Base-by-base conservation (phyloP, 306 rosid genomes). In the Casuarina glauca region DNA sequence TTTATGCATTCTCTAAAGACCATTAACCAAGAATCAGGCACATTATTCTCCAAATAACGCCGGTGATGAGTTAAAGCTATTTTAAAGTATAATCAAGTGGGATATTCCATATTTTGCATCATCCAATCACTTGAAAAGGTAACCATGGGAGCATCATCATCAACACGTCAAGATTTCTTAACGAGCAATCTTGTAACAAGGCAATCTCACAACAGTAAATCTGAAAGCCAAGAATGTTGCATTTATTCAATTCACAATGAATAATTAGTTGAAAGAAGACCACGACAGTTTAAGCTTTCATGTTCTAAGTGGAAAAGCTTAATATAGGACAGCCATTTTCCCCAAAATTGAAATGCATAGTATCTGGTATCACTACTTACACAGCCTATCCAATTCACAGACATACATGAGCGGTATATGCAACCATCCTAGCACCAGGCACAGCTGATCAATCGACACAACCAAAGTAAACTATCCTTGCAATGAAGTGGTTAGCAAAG, bases 361-460 rank as follows among this genome's bases (percentile, higher is more conserved):
- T 68, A 86, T 87, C 49, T 35, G 55, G 81, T 76, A 73, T 82
- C 78, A 81, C 50, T 66, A 88, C 83, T 66, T 81, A 70, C 70
- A 78, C 63, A 51, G n/a, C 78, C 54, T 70, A 76, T 75, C 55
- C 80, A 70, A 71, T 78, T 78, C 78, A 63, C 69, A 74, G 55
- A 39, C n/a, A 74, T 54, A 16, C 73, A 12, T 73, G 32, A 52
- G 41, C 16, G 76, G 73, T 64, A 43, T 78, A 50, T 78, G 83
- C 55, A 8, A 77, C 44, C 69, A 64, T 73, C 81, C 77, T 80
- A 80, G 38, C 5, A 55, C 44, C 82, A 64, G 77, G 79, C 74
- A 83, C 63, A 17, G 10, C 51, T 69, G 42, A 32, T 84, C 82
- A 71, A 61, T 46, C 70, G 72, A n/a, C 51, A 79, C 52, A 50